These are phyloP conservation scores for Pseudocohnilembus persalinus DNA, from an alignment of 169 alveolate genomes.

Conservation along the genomic window DNA sequence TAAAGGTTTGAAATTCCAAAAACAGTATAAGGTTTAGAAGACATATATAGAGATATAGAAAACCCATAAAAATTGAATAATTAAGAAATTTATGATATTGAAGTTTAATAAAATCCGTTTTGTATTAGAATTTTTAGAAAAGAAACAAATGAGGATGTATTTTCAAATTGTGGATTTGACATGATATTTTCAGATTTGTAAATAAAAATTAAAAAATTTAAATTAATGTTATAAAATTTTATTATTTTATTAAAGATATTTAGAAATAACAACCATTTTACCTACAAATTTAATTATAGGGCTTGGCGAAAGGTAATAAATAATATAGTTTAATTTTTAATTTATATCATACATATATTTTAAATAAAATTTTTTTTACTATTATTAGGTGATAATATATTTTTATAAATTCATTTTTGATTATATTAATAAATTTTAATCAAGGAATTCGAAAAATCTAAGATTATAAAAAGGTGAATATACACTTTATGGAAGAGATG, in stretches of 20 bases:
- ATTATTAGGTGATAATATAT: too few relatives aligned
- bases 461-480: conserved; percentile 39
- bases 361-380: too few relatives aligned
- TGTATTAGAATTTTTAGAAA: background rate
- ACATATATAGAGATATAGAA: background rate
- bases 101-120: background rate
- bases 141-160: background rate
- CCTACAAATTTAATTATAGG: conserved; percentile 44
- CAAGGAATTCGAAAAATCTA: conserved; percentile 39
- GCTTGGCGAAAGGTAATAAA: conserved; percentile 47
- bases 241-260: background rate
- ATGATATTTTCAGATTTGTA: background rate
- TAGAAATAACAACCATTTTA: conserved; percentile 18
- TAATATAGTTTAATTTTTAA: too few relatives aligned
- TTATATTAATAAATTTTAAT: too few relatives aligned
- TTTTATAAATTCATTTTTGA: too few relatives aligned
- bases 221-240: too few relatives aligned
- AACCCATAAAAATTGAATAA: background rate
- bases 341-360: too few relatives aligned
- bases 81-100: background rate
- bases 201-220: too few relatives aligned
- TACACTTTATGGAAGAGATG: conserved; percentile 38
- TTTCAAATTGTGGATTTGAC: background rate
- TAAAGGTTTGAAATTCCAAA: background rate
- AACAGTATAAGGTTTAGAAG: background rate